Evolutionary conservation across 441 rosid genomes (phyloP).

Genomic region (Macaranga tanarius): DNA sequence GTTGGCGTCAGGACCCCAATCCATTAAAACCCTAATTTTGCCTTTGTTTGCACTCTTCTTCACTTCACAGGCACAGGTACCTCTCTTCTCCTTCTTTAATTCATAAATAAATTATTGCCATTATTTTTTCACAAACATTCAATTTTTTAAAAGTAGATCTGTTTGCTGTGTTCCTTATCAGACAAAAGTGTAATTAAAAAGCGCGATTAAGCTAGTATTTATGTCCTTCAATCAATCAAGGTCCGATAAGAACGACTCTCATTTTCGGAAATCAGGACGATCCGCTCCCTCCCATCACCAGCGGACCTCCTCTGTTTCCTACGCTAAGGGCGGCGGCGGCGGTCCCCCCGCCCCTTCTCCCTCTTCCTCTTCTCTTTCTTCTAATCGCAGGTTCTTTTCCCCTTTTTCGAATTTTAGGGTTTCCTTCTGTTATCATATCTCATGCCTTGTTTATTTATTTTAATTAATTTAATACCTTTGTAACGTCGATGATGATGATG

Average conservation of each 20-base stretch:
- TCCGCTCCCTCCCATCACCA: constrained; percentile 67
- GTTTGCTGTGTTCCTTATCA: neutral
- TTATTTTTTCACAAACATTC: too few relatives aligned
- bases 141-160: constrained; percentile 15
- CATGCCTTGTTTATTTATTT: neutral
- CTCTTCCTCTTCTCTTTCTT: constrained; percentile 39
- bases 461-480: constrained; percentile 15
- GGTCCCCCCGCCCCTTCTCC: constrained; percentile 71
- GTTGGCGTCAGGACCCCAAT: constrained; percentile 11
- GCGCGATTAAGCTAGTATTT: constrained; percentile 41
- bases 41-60: constrained; percentile 21
- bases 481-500: neutral
- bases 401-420: neutral
- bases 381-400: constrained; percentile 47
- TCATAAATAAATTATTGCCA: constrained; percentile 11
- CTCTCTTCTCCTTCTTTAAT: neutral
- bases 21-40: constrained; percentile 52
- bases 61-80: constrained; percentile 22
- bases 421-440: too few relatives aligned
- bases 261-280: constrained; percentile 70
- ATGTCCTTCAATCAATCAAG: constrained; percentile 98
- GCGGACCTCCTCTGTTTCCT: constrained; percentile 63
- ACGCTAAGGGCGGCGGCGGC: constrained; percentile 70
- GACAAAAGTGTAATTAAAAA: constrained; percentile 29
- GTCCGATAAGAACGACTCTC: constrained; percentile 75